A percentile compares a stretch with the other conserved stretches of the same genome.
phyloP scores from a whole-genome alignment of 148 eudicot species.

The Amaranthus hypochondriacus region DNA sequence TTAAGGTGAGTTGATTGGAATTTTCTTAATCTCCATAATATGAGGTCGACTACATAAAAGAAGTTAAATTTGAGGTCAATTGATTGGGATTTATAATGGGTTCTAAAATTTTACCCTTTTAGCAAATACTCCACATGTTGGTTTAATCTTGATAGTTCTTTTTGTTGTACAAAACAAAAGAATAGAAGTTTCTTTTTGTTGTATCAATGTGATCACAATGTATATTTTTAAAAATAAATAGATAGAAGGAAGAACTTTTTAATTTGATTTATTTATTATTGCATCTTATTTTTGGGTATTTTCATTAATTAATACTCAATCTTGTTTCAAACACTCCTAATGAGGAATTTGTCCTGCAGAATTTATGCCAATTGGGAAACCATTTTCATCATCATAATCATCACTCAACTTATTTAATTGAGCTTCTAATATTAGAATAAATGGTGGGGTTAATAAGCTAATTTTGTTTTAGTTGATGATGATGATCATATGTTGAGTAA shows the following conservation, averaged over 20 bases:
- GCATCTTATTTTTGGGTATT: neutral
- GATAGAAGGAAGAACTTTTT: neutral
- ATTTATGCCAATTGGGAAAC: neutral
- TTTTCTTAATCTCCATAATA: no score
- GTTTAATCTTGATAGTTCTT: conserved; percentile 27
- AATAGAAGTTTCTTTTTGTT: conserved; percentile 5
- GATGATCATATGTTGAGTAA: neutral
- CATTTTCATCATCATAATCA: neutral
- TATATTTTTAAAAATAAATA: conserved; percentile 16
- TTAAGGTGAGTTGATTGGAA: no score
- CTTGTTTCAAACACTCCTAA: neutral
- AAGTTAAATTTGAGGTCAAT: neutral
- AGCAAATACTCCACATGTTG: conserved; percentile 8
- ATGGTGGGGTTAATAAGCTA: conserved; percentile 5
- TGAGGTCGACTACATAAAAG: no score
- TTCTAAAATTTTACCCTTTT: neutral
- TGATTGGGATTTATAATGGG: neutral
- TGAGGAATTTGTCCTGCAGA: neutral
- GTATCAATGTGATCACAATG: conserved; percentile 10
- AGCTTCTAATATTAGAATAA: neutral
- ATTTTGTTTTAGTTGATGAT: neutral
- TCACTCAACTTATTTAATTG: neutral
- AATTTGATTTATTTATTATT: neutral
- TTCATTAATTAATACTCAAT: no score
- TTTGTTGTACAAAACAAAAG: conserved; percentile 39